Evolutionary conservation across 495 filamentous ascomycete genomes (phyloP), one percentile per base, ranked within the genome.

Genomic region (Filosporella fistucella): DNA sequence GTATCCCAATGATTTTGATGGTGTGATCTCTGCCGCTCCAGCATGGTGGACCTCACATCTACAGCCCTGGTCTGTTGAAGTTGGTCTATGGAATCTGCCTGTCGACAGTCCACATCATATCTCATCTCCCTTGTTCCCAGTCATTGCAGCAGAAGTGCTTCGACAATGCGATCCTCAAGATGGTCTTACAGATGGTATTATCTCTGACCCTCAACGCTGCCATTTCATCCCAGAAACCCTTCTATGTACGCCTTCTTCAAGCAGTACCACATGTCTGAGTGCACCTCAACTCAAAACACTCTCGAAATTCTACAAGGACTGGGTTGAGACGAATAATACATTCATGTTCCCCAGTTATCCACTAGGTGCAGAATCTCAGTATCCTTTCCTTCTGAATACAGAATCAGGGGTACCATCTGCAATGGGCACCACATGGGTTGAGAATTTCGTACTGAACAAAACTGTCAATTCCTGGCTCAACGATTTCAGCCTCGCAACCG

Each of bases 111-210:
- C 68, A 0, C 73, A 69, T 13, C 79, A 76, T 41, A 74, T 88
- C 4, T 60, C 73, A 2, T 47, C 72, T 24, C 57, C 63, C 0
- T 61, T 76, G 16, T 80, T 82, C 59, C 57, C 63, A 0, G 58
- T 70, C 4, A 74, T 85, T 26, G 74, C 71, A 11, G 63, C 71
- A 0, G 81, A 84, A 51, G 70, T 86, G 20, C 26, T 85, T 9
- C 68, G 70, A 0, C 83, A 88, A 53, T 89, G 85, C 47, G 84
- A 89, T 54, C 52, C 43, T 4, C 62, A 77, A 16, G 85, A 88
- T 58, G 84, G 84, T 1, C 66, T 77, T 0, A 60, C 66, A 5
- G 85, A 88, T 54, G 77, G 72, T 23, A 81, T 88, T 56, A 79
- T 89, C 51, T 80, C 78, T 52, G 65, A 74, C 38, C 79, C 84